Conservation (phyloP, 1,139 yeast genomes). For the Williopsis jadinii region DNA sequence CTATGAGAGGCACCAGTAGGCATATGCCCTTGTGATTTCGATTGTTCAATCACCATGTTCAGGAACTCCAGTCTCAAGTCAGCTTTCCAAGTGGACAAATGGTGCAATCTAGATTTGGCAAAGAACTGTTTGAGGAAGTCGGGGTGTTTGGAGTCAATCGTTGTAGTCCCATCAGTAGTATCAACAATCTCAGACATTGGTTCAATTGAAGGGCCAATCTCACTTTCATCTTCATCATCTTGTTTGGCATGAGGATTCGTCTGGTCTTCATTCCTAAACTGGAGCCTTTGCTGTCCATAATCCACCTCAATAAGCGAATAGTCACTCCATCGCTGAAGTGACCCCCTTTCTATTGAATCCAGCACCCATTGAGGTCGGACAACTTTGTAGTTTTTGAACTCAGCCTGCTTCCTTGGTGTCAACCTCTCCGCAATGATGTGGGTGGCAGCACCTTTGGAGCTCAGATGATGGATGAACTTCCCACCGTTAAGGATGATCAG, state of each 20-base stretch:
- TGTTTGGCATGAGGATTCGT: constrained; percentile 3
- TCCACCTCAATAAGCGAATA: constrained; percentile 51
- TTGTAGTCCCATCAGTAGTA: constrained; percentile 5
- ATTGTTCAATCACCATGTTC: constrained; percentile 17
- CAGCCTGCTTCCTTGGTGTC: constrained; percentile 67
- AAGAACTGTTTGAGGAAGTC: constrained; percentile 67
- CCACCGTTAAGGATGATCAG: constrained; percentile 79
- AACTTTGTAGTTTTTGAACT: constrained; percentile 63
- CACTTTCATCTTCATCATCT: constrained; percentile 5
- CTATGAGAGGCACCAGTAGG: constrained; percentile 8
- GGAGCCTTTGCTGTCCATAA: constrained; percentile 41
- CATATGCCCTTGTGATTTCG: constrained; percentile 4
- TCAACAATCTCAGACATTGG: constrained; percentile 5
- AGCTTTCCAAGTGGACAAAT: constrained; percentile 81
- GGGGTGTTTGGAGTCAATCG: constrained; percentile 65
- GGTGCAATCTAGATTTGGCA: constrained; percentile 79
- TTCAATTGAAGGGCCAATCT: constrained; percentile 19
- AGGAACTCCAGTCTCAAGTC: constrained; percentile 56
- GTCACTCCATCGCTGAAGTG: constrained; percentile 59
- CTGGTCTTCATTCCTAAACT: constrained; percentile 11
- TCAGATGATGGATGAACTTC: constrained; percentile 56
- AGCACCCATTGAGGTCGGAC: constrained; percentile 80
- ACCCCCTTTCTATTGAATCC: constrained; percentile 46
- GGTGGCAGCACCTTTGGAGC: constrained; percentile 67
- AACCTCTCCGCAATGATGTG: constrained; percentile 77